Evolutionary conservation across 2,329 filamentous ascomycete species (phyloP).

Genomic region (Neofusicoccum kwambonambiense): DNA sequence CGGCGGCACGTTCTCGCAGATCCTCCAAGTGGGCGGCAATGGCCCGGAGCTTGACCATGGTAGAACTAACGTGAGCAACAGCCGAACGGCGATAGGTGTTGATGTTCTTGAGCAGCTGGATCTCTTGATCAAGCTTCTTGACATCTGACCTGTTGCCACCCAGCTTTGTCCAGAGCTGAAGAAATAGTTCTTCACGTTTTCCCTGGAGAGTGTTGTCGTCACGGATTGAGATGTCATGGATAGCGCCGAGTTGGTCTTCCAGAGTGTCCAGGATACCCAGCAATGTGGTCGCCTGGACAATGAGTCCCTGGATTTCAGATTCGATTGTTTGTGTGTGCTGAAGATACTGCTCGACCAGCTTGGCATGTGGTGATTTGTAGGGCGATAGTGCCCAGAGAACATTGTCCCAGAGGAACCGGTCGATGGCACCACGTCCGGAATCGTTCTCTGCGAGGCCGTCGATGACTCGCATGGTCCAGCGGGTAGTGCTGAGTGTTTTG

Average conservation of each 20-base stretch:
- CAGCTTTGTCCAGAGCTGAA: conserved; percentile 70
- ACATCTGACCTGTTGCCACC: conserved; percentile 65
- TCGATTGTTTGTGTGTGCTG: conserved; percentile 69
- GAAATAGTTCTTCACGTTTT: conserved; percentile 65
- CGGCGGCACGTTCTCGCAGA: conserved; percentile 67
- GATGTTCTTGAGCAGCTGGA: conserved; percentile 65
- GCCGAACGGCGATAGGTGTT: conserved; percentile 64
- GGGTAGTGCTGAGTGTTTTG: conserved; percentile 70
- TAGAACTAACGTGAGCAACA: conserved; percentile 65
- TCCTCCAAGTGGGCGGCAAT: conserved; percentile 71
- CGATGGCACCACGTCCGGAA: conserved; percentile 34
- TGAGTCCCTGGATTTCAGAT: conserved; percentile 66
- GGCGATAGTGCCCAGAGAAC: conserved; percentile 41
- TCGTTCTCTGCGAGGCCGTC: conserved; percentile 35
- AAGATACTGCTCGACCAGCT: conserved; percentile 71
- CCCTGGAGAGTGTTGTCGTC: conserved; percentile 60
- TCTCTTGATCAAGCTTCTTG: conserved; percentile 61
- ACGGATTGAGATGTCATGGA: conserved; percentile 66
- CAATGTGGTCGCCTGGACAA: conserved; percentile 68
- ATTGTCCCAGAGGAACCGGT: conserved; percentile 31
- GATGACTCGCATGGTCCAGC: conserved; percentile 56
- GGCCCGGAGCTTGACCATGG: conserved; percentile 70
- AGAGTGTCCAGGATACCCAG: conserved; percentile 64
- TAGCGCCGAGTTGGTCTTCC: conserved; percentile 67
- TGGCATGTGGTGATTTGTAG: conserved; percentile 37